Evolutionary conservation across 169 alveolate genomes (phyloP), one percentile per base, ranked within the genome.

Genomic region (Plasmodium gonderi): DNA sequence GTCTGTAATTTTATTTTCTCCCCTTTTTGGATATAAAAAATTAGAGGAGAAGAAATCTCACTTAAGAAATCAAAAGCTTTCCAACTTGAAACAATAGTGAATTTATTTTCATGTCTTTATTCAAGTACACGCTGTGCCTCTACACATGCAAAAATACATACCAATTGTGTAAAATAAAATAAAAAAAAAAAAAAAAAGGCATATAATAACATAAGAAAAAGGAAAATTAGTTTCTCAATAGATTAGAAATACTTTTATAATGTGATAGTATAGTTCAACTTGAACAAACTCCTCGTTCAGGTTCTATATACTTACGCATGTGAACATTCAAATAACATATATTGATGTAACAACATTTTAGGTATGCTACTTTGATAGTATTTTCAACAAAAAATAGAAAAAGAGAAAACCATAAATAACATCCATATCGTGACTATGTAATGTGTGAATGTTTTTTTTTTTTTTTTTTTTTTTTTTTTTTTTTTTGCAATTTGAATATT

Each of bases 381-480:
- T 36, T 20, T 60, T 60, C 9, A 60, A 60, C 36, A 36, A 60
- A n/a, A 60, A 60, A 31, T 31, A 54, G 38, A 60, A 60, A 11
- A 6, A 14, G 72, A n/a, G 2, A 60, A 20, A 60, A 29, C 36
- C 11, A 47, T 7, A 54, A 79, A 49, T 49, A 23, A 49, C 3
- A 36, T 79, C 67, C 67, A 40, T 51, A 79, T 79, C 42, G 72
- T 69, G 9, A 44, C 42, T 51, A 40, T 69, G 44, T 47, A 79
- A 33, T 79, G 17, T 12, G 42, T 20, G n/a, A 47, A 49, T 54
- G 33, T 69, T 3, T 51, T 51, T 51, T 51, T n/a, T 17, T 60
- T 60, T 17, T 17, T 17, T 51, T 9, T 51, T 51, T 60, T 60
- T n/a, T 51, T 51, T 51, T 51, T 60, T 54, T 60, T 60, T 60